Evolutionary conservation across 2,329 filamentous ascomycete species (phyloP), one percentile per base, ranked within the genome.

Genomic region (Ilyonectria sp.): DNA sequence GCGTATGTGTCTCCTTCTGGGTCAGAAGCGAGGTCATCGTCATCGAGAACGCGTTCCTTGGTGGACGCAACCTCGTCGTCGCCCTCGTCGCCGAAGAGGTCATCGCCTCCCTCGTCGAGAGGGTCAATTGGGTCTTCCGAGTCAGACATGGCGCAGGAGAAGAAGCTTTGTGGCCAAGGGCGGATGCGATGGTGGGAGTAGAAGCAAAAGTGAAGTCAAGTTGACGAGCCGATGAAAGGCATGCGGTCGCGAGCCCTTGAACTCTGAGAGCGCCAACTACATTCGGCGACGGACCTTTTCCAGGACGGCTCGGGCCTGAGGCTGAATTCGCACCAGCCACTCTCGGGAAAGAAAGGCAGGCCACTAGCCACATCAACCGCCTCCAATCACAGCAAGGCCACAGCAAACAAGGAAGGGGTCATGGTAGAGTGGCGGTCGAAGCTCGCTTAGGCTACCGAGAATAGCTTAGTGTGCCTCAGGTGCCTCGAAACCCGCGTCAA

Each of bases 31-130:
- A 88, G 81, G 23, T 88, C 87, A 70, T 90, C 88, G 74, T 94
- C 92, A 75, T 87, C 86, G 19, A 91, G 84, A 52, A 86, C 87
- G 73, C 89, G 87, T 72, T 90, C 90, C 76, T 90, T 90, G 87
- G 57, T 90, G 87, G 71, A 90, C 80, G 75, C 71, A 54, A 76
- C 71, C 37, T 91, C 90, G 65, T 90, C 88, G 72, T 92, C 84
- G 43, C 83, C 87, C 58, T 86, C 87, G 64, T 90, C 88, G 59
- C 89, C 89, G 68, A 91, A 91, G 52, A 91, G 84, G 75, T 91
- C 89, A 75, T 89, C 89, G 65, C 84, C 89, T 64, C 82, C 87
- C 56, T 86, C 86, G 63, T 89, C 87, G 63, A 87, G 82, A 65
- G 82, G 80, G 56, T 87, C 86, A 72, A 87, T 78, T 60, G 81